phyloP scores from a whole-genome alignment of 768 basidiomycete species.

The Naganishia randhawae region DNA sequence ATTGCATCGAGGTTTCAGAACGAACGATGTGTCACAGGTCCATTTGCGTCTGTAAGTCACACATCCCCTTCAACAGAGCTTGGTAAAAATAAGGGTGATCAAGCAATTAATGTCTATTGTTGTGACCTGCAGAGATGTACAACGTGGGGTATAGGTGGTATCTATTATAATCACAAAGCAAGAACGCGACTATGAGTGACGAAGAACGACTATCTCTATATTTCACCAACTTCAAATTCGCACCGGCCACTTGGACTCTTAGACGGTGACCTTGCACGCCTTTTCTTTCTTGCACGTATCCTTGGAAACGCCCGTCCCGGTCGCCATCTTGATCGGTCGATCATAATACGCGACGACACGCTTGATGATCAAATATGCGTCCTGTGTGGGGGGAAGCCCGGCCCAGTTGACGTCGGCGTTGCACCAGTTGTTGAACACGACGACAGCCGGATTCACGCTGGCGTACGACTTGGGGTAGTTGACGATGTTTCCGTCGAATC shows the following conservation, averaged over 20 bases:
- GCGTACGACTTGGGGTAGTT: not conserved
- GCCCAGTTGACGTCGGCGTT: constrained; percentile 29
- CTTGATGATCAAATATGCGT: constrained; percentile 24
- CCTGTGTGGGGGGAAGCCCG: constrained; percentile 27
- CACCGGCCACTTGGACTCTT: too few relatives aligned
- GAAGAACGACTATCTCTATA: not conserved
- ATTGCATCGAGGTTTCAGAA: too few relatives aligned
- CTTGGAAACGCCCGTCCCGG: not conserved
- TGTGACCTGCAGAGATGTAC: too few relatives aligned
- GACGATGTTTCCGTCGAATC: constrained; percentile 26
- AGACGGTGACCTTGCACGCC: not conserved
- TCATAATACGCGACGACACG: not conserved
- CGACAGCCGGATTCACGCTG: constrained; percentile 23
- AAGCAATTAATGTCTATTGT: too few relatives aligned
- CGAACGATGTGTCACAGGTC: too few relatives aligned
- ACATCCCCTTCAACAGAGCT: too few relatives aligned
- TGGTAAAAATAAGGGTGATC: too few relatives aligned
- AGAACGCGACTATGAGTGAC: too few relatives aligned
- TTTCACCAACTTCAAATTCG: not conserved
- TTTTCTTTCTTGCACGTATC: constrained; percentile 1
- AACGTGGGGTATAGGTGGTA: too few relatives aligned
- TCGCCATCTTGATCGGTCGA: not conserved
- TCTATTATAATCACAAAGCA: too few relatives aligned
- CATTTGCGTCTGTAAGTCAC: too few relatives aligned
- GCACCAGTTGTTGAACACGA: constrained; percentile 32